Conservation (phyloP, 192 early-diverging fungal genomes). For the Podila epigama region DNA sequence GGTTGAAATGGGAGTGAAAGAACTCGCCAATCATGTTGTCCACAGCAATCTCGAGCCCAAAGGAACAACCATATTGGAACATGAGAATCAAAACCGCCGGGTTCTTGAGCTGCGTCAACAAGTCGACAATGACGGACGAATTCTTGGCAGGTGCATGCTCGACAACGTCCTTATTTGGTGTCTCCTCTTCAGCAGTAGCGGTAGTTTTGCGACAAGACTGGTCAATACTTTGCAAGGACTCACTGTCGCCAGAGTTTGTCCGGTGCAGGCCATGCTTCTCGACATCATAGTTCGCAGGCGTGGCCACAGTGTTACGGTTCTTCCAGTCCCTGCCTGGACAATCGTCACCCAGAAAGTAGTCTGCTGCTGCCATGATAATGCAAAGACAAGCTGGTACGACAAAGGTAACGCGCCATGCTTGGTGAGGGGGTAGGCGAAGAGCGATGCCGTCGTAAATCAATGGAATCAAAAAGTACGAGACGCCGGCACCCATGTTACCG, state of each 20-base stretch:
- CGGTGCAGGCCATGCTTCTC: conserved; percentile 26
- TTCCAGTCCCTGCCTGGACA: conserved; percentile 50
- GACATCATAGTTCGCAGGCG: conserved; percentile 1
- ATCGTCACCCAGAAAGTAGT: conserved; percentile 53
- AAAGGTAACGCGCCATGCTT: conserved; percentile 60
- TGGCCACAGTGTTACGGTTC: background rate
- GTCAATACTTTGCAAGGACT: conserved; percentile 3
- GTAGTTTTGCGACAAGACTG: conserved; percentile 2
- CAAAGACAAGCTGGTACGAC: conserved; percentile 48
- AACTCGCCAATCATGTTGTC: conserved; percentile 64
- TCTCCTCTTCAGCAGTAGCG: background rate
- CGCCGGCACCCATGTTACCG: conserved; percentile 74
- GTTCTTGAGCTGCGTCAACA: conserved; percentile 26
- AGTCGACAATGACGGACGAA: background rate
- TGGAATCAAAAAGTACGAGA: conserved; percentile 71
- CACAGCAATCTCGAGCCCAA: conserved; percentile 69
- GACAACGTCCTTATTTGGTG: background rate
- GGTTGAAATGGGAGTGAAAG: conserved; percentile 50
- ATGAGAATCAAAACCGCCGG: conserved; percentile 58
- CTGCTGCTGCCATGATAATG: conserved; percentile 31
- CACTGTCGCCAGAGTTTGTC: conserved; percentile 7
- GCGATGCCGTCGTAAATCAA: conserved; percentile 53
- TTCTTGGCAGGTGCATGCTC: background rate
- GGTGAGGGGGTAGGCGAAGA: conserved; percentile 15
- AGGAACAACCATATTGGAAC: conserved; percentile 66